Conservation (phyloP, 768 basidiomycete species). For the Boletus reticulatus region DNA sequence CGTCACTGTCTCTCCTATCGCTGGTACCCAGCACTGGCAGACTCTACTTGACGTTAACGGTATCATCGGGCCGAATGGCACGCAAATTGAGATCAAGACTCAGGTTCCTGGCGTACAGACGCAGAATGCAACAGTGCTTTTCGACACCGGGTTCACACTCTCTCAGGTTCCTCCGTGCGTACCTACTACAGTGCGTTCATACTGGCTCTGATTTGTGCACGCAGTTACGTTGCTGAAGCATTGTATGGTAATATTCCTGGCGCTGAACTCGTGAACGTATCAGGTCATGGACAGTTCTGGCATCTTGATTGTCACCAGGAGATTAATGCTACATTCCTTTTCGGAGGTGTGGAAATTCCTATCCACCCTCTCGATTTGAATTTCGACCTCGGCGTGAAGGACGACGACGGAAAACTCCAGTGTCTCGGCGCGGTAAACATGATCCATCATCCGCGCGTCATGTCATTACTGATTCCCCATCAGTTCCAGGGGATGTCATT, state of each 20-base stretch:
- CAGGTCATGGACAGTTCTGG: constrained; percentile 49
- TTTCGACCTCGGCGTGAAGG: constrained; percentile 15
- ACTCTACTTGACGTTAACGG: constrained; percentile 60
- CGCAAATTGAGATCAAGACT: constrained; percentile 44
- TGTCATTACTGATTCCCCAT: not conserved
- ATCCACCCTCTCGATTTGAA: constrained; percentile 67
- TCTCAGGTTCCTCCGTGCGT: constrained; percentile 56
- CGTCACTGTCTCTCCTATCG: constrained; percentile 31
- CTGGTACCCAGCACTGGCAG: constrained; percentile 56
- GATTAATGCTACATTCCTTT: constrained; percentile 64
- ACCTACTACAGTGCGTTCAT: not conserved
- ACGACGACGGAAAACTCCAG: constrained; percentile 19
- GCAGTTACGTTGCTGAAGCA: constrained; percentile 51
- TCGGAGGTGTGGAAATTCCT: constrained; percentile 54
- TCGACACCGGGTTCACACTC: constrained; percentile 71
- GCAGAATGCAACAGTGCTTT: constrained; percentile 53
- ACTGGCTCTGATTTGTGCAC: constrained; percentile 12
- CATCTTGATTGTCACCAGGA: constrained; percentile 60
- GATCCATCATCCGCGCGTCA: not conserved
- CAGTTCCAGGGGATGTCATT: constrained; percentile 72
- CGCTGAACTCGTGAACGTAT: constrained; percentile 44
- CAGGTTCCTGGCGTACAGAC: constrained; percentile 42
- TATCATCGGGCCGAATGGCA: constrained; percentile 60
- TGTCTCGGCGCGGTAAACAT: constrained; percentile 47
- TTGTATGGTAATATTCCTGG: constrained; percentile 58